phyloP scores from a whole-genome alignment of 305 asterid genomes.

The Lippia alba region DNA sequence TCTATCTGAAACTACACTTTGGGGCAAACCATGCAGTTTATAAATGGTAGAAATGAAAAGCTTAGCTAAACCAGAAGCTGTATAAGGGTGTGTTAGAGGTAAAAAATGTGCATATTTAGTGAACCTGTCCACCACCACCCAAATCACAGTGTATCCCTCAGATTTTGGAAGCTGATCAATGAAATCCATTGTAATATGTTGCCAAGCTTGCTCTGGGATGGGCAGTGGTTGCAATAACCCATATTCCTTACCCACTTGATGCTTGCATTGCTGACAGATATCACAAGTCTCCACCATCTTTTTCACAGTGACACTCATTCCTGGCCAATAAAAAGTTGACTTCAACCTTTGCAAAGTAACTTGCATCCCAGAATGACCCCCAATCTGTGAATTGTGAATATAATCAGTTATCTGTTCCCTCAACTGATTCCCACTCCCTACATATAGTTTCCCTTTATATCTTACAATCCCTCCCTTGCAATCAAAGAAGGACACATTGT shows the following conservation, averaged over 20 bases:
- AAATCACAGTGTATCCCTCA: background rate
- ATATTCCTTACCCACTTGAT: background rate
- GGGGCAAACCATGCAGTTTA: background rate
- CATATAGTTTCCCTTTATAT: background rate
- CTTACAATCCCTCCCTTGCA: background rate
- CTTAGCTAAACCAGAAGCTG: background rate
- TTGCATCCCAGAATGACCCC: background rate
- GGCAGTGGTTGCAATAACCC: background rate
- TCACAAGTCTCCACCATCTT: background rate
- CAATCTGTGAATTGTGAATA: background rate
- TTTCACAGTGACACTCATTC: background rate
- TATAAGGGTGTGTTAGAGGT: background rate
- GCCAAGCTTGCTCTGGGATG: background rate
- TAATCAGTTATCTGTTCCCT: background rate
- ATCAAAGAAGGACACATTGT: background rate
- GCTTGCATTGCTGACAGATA: background rate
- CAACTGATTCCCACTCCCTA: background rate
- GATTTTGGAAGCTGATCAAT: background rate
- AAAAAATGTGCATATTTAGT: background rate
- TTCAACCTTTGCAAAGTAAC: background rate
- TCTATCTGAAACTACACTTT: background rate
- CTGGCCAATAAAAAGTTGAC: too few relatives aligned
- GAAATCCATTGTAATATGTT: background rate
- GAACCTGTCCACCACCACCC: background rate
- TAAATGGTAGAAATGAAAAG: background rate